These are phyloP conservation scores for Endocalyx cinctus DNA, from an alignment of 2,329 filamentous ascomycete species.

Conservation along the genomic window DNA sequence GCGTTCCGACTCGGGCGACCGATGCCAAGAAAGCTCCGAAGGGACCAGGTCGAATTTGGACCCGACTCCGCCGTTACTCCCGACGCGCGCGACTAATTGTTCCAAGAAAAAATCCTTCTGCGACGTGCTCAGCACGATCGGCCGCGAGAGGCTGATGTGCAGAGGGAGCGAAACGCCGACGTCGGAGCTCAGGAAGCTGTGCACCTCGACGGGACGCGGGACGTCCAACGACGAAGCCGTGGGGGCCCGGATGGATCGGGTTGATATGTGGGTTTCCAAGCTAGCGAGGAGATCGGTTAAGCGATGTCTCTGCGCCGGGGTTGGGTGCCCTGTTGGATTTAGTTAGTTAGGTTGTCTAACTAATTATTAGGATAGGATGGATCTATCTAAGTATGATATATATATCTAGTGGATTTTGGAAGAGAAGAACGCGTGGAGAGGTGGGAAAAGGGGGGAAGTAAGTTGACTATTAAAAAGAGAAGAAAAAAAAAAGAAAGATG, in stretches of 20 bases:
- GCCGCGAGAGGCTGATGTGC: conserved; percentile 85
- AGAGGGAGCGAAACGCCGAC: conserved; percentile 74
- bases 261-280: conserved; percentile 29
- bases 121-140: conserved; percentile 69
- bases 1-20: conserved; percentile 56
- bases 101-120: conserved; percentile 65
- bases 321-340: conserved; percentile 23
- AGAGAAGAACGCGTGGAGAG: too few species aligned
- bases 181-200: conserved; percentile 71
- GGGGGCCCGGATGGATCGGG: too few species aligned
- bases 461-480: too few species aligned
- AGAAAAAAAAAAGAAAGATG: too few species aligned
- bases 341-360: conserved; percentile 1
- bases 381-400: too few species aligned
- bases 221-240: too few species aligned
- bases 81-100: conserved; percentile 36
- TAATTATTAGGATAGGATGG: too few species aligned
- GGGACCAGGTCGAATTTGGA: conserved; percentile 36
- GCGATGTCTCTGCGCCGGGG: conserved; percentile 36
- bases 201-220: conserved; percentile 39
- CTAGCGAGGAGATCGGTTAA: conserved; percentile 40
- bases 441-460: too few species aligned
- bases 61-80: conserved; percentile 27
- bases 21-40: conserved; percentile 42
- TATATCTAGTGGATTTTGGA: too few species aligned